Evolutionary conservation across 306 rosid species (phyloP).

Genomic region (Dryas octopetala): DNA sequence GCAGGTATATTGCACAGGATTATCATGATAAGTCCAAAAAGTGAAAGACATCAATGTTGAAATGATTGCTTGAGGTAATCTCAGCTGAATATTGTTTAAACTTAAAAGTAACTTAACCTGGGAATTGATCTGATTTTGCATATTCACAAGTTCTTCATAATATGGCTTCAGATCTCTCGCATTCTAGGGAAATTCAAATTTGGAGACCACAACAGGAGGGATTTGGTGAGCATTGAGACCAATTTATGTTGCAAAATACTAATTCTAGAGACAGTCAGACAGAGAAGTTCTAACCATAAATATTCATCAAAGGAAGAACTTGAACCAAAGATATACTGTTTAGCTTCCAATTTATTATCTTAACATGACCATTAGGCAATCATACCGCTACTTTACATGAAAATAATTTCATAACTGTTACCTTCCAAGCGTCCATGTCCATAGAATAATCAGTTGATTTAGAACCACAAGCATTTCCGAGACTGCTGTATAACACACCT

Average conservation of each 20-base stretch:
- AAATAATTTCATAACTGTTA: constrained; percentile 17
- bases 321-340: background rate
- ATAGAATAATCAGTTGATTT: constrained; percentile 39
- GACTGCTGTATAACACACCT: constrained; percentile 36
- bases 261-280: background rate
- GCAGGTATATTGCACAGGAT: constrained; percentile 24
- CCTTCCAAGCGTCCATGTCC: constrained; percentile 50
- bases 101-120: constrained; percentile 31
- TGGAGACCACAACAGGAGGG: background rate
- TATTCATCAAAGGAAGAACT: background rate
- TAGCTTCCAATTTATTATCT: background rate
- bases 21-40: constrained; percentile 17
- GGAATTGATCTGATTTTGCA: constrained; percentile 29
- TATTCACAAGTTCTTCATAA: constrained; percentile 36
- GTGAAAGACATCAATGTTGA: background rate
- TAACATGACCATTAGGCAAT: background rate
- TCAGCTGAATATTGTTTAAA: constrained; percentile 11
- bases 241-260: background rate
- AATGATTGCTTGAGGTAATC: background rate
- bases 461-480: constrained; percentile 38
- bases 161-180: constrained; percentile 27
- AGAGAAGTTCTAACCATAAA: background rate
- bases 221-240: background rate
- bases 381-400: background rate
- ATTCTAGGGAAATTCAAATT: constrained; percentile 5